Base-by-base conservation (phyloP, 768 basidiomycete genomes). In the Mycena albidolilacea region DNA sequence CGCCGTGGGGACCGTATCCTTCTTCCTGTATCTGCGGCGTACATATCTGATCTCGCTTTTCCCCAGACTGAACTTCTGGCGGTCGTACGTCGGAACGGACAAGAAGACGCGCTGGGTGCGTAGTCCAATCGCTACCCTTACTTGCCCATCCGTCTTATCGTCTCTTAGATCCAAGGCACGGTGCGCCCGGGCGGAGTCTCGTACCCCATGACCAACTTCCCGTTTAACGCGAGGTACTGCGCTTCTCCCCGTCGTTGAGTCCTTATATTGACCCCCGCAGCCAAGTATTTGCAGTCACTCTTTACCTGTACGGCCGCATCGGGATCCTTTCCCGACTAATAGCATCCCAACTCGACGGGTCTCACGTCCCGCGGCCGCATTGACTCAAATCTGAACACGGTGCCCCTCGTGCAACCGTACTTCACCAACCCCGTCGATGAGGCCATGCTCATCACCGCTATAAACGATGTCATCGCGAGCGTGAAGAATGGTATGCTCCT, bases 311-410 rank as follows among this genome's bases (percentile, higher is more conserved):
- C 52, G 21, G 72, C 69, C 86, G 21, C 44, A 8, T 69, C 12
- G 39, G 38, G 5, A 10, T 4, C 21, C 15, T 64, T 61, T 62
- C 30, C 10, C n/a, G 37, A 41, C 48, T 3, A 19, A 17, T 7
- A 5, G 70, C 39, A 39, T 41, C 60, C 2, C 70, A 89, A 88
- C n/a, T 90, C 90, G 3, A 85, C 85, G 14, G 90, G 90, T 61
- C 85, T 90, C 61, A 89, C 87, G 3, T 92, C 91, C 14, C 88
- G 90, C 65, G 91, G 90, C 8, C 88, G 90, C 38, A 85, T 91
- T 69, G 86, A 89, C 67, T 85, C 86, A 15, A 85, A 85, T 7
- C 76, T 91, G 62, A 87, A 84, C 21, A 89, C 84, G 17, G 80
- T 82, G 38, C 83, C 88, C 5, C 78, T 91, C 48, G 83, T 84